Evolutionary conservation across 768 basidiomycete species (phyloP), one percentile per base, ranked within the genome.

Genomic region (Pisolithus tinctorius): DNA sequence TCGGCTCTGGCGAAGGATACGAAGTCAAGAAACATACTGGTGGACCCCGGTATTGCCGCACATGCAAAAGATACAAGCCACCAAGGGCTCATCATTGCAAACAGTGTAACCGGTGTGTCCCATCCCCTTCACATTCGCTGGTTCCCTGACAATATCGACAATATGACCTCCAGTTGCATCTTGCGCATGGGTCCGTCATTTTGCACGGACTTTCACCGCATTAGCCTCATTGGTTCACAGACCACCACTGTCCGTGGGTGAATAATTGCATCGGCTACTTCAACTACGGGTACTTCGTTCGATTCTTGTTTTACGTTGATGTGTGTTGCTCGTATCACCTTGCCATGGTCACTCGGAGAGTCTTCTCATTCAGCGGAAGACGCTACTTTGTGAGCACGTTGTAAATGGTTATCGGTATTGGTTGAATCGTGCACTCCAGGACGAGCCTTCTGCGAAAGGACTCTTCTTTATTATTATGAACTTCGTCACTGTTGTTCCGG

Each of bases 261-360:
- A 86, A 92, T 66, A 97, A 93, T 59, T 95, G 94, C 62, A 87
- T 99, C 55, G 96, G 96, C 0, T 86, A 92, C 65, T 81, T 76
- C 70, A 99, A 97, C 66, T 84, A 96, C 57, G 87, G 86, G 1
- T 79, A 89, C 68, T 92, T 92, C 59, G 72, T 96, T 47, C 87
- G 93, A 17, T 98, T 97, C 71, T 78, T 97, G 0, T 87, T 94
- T 69, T 95, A 78, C 58, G 93, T 97, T 48, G 91, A 96, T 63
- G 16, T 92, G n/a, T 82, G 93, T 2, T 95, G 93, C 62, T 74
- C 76, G 17, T 96, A 93, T 60, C 94, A 99, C 60, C 62, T 93
- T 42, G 71, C 65, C n/a, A 93, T 98, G 87, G 71, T 97, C 31
- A 82, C 82, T 2, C 69, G 71, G 41, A 77, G 89, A 52, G 81